Conservation (phyloP, 2,329 filamentous ascomycete species). For the Pseudogymnoascus sp. region DNA sequence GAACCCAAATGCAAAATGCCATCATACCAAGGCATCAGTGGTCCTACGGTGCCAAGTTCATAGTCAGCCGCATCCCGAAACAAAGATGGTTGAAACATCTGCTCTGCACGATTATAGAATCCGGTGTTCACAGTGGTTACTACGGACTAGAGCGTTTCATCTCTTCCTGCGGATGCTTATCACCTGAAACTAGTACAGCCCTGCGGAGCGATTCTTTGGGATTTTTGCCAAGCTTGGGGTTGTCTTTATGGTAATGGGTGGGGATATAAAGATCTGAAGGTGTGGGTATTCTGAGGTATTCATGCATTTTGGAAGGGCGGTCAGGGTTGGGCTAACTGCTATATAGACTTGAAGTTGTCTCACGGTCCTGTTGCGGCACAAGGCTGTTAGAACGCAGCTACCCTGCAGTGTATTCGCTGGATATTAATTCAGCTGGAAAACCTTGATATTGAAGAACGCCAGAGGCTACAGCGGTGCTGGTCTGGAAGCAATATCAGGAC, state of each 20-base stretch:
- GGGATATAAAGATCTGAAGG: background rate
- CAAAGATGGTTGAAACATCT: background rate
- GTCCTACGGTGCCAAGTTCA: background rate
- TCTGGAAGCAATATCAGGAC: background rate
- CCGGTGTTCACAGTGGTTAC: background rate
- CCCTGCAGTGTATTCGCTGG: background rate
- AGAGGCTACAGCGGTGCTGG: background rate
- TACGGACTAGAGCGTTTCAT: background rate
- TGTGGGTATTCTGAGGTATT: background rate
- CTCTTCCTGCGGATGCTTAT: background rate
- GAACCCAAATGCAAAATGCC: background rate
- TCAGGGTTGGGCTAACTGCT: background rate
- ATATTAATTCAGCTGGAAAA: background rate
- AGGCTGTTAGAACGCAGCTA: background rate
- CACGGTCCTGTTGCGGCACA: background rate
- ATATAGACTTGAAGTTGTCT: background rate
- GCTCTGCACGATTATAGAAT: background rate
- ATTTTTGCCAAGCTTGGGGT: background rate
- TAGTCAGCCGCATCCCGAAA: background rate
- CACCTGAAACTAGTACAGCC: background rate
- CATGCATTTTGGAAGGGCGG: background rate
- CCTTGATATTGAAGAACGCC: background rate
- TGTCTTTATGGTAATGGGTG: background rate
- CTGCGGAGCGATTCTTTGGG: background rate
- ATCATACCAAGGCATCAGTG: background rate